Evolutionary conservation across 805 yeast species (phyloP), one percentile per base, ranked within the genome.

Genomic region (Yarrowia phangngaensis): DNA sequence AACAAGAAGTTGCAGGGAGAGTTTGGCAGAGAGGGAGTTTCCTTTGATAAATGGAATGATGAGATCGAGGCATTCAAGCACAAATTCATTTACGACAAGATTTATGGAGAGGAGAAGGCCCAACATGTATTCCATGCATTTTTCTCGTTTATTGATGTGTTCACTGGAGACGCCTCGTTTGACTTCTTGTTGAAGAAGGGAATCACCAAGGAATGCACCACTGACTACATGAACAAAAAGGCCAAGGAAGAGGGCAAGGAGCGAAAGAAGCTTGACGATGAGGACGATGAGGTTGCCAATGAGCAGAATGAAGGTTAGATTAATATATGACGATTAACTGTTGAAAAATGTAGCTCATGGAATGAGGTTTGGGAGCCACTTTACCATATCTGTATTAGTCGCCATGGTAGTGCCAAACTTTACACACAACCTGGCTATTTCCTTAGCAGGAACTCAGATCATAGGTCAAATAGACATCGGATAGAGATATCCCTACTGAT

Each of bases 61-160:
- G 80, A 84, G 58, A 88, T 92, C 79, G 84, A 83, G 53, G 84
- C 70, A 1, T 90, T 92, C 73, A 92, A 92, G 70, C 78, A 76
- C 78, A 82, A 81, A 63, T 81, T 74, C 64, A 90, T 92, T 55
- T 92, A 92, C 64, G 95, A 89, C 60, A 86, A 88, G 64, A 88
- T 92, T 52, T 90, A 90, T 61, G 79, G 76, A 32, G 96, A 89
- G 66, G 98, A 92, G 65, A 82, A 78, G 34, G 78, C 78, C 59
- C 97, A 88, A 59, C 86, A 88, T 60, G 83, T 82, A 4, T 89
- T 85, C 68, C 81, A 87, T 55, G 95, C 95, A 0, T 90, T 92
- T 62, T 92, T 85, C 65, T 84, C 84, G 34, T 90, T 85, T 63
- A 82, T 92, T 56, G 98, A 90, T 65, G 79, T 83, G 28, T 87